Evolutionary conservation across 345 rosid genomes (phyloP).

Genomic region (Bruguiera sexangula): DNA sequence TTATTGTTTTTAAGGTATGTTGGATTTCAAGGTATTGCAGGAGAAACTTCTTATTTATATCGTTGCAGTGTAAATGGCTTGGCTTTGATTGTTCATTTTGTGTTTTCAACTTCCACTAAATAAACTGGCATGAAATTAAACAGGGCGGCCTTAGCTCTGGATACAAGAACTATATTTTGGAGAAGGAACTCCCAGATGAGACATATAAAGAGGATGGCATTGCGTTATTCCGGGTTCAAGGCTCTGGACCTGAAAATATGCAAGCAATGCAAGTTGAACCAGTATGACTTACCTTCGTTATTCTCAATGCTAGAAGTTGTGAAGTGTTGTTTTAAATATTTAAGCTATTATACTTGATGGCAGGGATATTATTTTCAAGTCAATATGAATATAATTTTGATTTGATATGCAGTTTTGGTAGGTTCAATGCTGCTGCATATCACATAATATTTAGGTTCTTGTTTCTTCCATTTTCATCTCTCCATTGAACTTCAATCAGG

Average conservation of each 20-base stretch:
- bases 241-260: constrained; percentile 98
- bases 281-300: constrained; percentile 41
- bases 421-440: not conserved
- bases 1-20: constrained; percentile 81
- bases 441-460: not conserved
- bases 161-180: constrained; percentile 67
- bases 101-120: constrained; percentile 3
- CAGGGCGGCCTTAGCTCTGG: constrained; percentile 94
- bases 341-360: not conserved
- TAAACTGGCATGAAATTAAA: constrained; percentile 21
- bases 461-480: not conserved
- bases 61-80: not conserved
- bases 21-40: not conserved
- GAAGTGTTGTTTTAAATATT: not conserved
- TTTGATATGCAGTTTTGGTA: too few relatives aligned
- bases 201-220: constrained; percentile 73
- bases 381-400: too few relatives aligned
- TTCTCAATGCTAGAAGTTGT: not conserved
- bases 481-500: constrained; percentile 45
- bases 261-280: constrained; percentile 97
- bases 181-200: constrained; percentile 72
- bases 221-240: constrained; percentile 88
- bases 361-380: too few relatives aligned
- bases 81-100: not conserved
- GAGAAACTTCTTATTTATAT: not conserved